Evolutionary conservation across 306 rosid species (phyloP).

Genomic region (Trifolium subterraneum): DNA sequence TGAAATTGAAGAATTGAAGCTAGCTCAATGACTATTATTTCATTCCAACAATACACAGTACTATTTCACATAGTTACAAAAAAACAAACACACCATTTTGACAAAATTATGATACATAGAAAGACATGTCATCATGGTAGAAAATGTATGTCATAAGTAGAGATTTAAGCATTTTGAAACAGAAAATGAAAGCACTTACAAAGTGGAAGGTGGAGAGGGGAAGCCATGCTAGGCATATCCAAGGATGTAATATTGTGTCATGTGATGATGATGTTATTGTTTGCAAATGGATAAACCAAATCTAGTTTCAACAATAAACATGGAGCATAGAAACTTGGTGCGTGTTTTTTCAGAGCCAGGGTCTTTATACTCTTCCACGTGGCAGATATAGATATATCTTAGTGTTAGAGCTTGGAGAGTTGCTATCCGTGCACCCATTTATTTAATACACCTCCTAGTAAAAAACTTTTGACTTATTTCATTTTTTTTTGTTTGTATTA

Average conservation of each 20-base stretch:
- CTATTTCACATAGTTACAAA: too few relatives aligned
- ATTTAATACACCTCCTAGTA: neutral
- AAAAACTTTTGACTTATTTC: neutral
- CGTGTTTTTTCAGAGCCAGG: constrained; percentile 3
- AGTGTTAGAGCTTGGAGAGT: neutral
- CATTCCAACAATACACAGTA: too few relatives aligned
- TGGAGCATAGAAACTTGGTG: neutral
- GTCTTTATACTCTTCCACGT: constrained; percentile 23
- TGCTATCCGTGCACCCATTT: neutral
- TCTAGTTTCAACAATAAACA: constrained; percentile 34
- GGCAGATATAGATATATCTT: constrained; percentile 22
- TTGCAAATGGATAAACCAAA: constrained; percentile 71
- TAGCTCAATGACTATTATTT: too few relatives aligned
- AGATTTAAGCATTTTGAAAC: neutral
- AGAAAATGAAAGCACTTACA: constrained; percentile 48
- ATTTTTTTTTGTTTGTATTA: too few relatives aligned
- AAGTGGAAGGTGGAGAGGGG: constrained; percentile 61
- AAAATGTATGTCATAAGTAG: too few relatives aligned
- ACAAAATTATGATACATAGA: too few relatives aligned
- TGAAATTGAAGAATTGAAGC: constrained; percentile 6
- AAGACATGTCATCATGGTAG: too few relatives aligned
- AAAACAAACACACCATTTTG: too few relatives aligned
- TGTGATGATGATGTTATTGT: constrained; percentile 29
- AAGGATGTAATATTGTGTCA: constrained; percentile 24
- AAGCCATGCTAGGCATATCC: constrained; percentile 56